phyloP scores from a whole-genome alignment of 441 rosid genomes.

The Pelargonium citronellum region DNA sequence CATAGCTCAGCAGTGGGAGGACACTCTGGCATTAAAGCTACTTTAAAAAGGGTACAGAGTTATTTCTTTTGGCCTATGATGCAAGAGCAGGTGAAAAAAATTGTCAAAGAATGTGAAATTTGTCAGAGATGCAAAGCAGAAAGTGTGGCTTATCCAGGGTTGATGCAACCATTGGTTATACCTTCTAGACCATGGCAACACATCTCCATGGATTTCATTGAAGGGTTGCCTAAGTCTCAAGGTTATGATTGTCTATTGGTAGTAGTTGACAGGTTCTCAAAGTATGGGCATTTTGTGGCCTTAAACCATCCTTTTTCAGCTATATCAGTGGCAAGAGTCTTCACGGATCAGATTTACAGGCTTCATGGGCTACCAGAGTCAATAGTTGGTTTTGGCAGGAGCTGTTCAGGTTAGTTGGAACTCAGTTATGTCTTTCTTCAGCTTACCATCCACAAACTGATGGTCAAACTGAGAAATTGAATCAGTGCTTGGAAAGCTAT shows the following conservation, averaged over 20 bases:
- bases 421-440: neutral
- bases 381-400: slow-evolving; percentile 1
- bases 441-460: neutral
- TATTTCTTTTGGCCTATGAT: neutral
- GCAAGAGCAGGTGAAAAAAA: neutral
- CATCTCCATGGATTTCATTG: slow-evolving; percentile 13
- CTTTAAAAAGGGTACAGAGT: neutral
- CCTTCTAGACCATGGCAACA: neutral
- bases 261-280: slow-evolving; percentile 11
- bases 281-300: neutral
- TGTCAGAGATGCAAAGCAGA: neutral
- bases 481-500: neutral
- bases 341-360: slow-evolving; percentile 1
- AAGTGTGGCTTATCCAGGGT: neutral
- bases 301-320: neutral
- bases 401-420: neutral
- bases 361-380: neutral
- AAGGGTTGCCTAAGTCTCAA: neutral
- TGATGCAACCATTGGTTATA: neutral
- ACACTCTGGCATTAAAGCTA: neutral
- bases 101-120: neutral
- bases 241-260: neutral
- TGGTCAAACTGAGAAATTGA: neutral
- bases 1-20: neutral
- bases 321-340: neutral